Evolutionary conservation across 176 grass and related monocot genomes (phyloP).

Genomic region (Zea luxurians): DNA sequence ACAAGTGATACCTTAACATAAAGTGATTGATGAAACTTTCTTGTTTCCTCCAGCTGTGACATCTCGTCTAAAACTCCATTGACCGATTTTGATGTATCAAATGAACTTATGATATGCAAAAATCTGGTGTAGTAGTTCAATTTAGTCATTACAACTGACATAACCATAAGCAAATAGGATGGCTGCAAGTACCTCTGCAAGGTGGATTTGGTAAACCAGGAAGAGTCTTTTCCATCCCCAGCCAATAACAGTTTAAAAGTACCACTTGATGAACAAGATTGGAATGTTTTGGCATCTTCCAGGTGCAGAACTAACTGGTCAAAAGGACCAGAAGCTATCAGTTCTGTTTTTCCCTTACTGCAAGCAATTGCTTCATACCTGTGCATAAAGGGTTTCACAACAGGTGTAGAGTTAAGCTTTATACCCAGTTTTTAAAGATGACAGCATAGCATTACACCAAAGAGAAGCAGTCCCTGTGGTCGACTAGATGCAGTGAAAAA

Average conservation of each 20-base stretch:
- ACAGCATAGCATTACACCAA: neutral
- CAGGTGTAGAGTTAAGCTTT: neutral
- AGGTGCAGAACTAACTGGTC: slow-evolving; percentile 69
- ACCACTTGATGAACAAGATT: slow-evolving; percentile 52
- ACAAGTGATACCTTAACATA: slow-evolving; percentile 67
- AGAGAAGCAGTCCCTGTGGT: neutral
- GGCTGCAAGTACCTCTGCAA: slow-evolving; percentile 55
- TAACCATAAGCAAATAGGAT: slow-evolving; percentile 33
- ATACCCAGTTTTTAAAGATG: slow-evolving; percentile 18
- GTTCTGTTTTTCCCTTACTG: slow-evolving; percentile 61
- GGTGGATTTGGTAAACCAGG: slow-evolving; percentile 89
- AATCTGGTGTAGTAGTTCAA: slow-evolving; percentile 57
- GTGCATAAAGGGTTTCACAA: slow-evolving; percentile 22
- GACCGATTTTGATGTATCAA: slow-evolving; percentile 61
- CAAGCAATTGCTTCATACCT: slow-evolving; percentile 80
- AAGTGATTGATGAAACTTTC: slow-evolving; percentile 90
- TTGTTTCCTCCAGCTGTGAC: slow-evolving; percentile 94
- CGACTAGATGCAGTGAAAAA: neutral
- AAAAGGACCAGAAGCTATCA: slow-evolving; percentile 68
- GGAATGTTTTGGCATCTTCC: slow-evolving; percentile 63
- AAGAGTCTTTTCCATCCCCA: slow-evolving; percentile 48
- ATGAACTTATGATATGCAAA: slow-evolving; percentile 66
- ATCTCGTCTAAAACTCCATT: slow-evolving; percentile 79
- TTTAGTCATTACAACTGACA: slow-evolving; percentile 18
- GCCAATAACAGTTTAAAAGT: slow-evolving; percentile 65